Conservation (phyloP, 495 filamentous ascomycete species). For the Neurospora sp. region DNA sequence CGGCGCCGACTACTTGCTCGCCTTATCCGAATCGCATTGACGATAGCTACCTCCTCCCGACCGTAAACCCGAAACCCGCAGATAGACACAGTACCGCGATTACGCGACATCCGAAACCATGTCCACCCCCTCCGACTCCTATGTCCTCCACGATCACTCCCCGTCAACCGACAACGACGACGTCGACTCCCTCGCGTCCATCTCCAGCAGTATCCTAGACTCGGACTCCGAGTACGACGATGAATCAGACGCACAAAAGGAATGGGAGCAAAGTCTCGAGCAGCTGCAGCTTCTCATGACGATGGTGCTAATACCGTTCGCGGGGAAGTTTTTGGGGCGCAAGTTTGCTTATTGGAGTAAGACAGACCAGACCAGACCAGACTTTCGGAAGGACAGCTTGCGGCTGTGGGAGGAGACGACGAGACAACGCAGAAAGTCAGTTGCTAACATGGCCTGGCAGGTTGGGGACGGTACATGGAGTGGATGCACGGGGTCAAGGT, state of each 20-base stretch:
- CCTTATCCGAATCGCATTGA: background rate
- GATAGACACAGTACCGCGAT: background rate
- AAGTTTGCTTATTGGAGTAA: conserved; percentile 94
- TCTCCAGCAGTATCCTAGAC: conserved; percentile 50
- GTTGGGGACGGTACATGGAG: conserved; percentile 49
- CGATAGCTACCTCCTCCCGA: background rate
- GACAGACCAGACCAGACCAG: conserved; percentile 18
- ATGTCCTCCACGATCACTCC: conserved; percentile 29
- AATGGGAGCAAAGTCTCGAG: conserved; percentile 89
- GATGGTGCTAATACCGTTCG: conserved; percentile 87
- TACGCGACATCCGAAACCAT: conserved; percentile 4
- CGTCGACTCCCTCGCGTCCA: conserved; percentile 69
- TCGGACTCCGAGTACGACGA: conserved; percentile 37
- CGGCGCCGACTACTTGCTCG: background rate
- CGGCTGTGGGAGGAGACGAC: background rate
- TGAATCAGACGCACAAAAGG: conserved; percentile 73
- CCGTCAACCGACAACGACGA: conserved; percentile 45
- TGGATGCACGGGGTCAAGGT: conserved; percentile 47
- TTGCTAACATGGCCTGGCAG: conserved; percentile 20
- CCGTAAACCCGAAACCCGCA: background rate
- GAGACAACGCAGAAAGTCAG: background rate
- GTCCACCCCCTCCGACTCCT: conserved; percentile 29
- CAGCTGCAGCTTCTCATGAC: conserved; percentile 85
- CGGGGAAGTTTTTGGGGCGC: conserved; percentile 86
- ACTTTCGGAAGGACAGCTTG: background rate